Conservation (phyloP, 2,329 filamentous ascomycete genomes). For the Teratosphaeria destructans region DNA sequence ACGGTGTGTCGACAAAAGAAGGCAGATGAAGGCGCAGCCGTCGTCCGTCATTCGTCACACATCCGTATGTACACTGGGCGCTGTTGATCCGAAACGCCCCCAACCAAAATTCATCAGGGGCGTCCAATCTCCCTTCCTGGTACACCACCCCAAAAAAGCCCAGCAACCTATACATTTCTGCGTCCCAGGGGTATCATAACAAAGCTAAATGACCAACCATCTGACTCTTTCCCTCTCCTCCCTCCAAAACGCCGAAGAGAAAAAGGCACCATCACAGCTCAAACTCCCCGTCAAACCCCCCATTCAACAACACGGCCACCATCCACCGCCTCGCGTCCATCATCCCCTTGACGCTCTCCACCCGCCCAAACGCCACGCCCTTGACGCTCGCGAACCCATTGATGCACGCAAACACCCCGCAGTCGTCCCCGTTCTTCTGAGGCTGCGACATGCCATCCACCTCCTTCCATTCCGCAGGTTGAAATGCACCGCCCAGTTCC, state of each 20-base stretch:
- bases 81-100: too few species aligned
- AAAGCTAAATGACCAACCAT: neutral
- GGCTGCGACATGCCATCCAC: constrained; percentile 40
- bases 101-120: neutral
- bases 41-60: neutral
- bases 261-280: neutral
- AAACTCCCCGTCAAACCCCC: neutral
- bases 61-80: neutral
- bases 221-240: neutral
- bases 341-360: constrained; percentile 14
- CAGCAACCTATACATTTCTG: neutral
- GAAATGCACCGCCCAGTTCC: constrained; percentile 47
- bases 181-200: neutral
- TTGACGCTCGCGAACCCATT: constrained; percentile 54
- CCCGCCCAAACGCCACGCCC: constrained; percentile 35
- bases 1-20: too few species aligned
- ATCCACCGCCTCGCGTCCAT: constrained; percentile 38
- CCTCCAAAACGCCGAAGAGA: too few species aligned
- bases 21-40: too few species aligned
- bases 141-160: neutral
- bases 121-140: neutral
- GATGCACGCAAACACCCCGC: constrained; percentile 65
- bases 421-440: constrained; percentile 62
- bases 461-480: constrained; percentile 49
- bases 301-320: constrained; percentile 48